phyloP scores from a whole-genome alignment of 495 filamentous ascomycete genomes.

The Schizothecium vesticola region DNA sequence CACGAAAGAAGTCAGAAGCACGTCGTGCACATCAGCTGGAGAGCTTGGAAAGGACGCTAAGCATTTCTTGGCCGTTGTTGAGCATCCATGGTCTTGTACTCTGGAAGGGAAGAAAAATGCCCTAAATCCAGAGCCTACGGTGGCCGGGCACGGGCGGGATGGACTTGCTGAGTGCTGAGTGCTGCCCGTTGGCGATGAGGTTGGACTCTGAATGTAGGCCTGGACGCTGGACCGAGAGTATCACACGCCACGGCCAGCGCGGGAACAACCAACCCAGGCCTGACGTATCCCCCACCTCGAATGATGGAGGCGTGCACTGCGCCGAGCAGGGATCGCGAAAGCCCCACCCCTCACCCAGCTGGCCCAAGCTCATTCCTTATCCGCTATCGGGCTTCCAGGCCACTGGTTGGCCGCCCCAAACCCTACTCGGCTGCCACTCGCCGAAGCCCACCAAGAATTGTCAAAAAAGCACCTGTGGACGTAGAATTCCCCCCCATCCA shows the following conservation, averaged over 20 bases:
- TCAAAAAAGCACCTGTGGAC: slow-evolving; percentile 29
- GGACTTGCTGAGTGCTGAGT: background rate
- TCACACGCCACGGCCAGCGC: background rate
- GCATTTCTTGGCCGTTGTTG: background rate
- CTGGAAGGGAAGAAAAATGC: background rate
- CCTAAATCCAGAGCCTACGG: background rate
- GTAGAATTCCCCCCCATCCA: slow-evolving; percentile 29
- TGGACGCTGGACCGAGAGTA: background rate
- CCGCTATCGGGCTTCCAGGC: background rate
- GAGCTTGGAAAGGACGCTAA: background rate
- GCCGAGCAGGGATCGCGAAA: background rate
- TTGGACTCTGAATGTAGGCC: background rate
- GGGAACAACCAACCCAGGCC: background rate
- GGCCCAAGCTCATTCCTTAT: background rate
- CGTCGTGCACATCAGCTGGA: background rate
- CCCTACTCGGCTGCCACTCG: slow-evolving; percentile 28
- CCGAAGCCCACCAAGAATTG: slow-evolving; percentile 33
- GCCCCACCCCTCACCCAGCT: slow-evolving; percentile 7
- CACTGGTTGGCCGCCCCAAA: slow-evolving; percentile 21
- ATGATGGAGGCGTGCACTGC: background rate
- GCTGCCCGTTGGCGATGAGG: background rate
- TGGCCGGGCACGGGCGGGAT: background rate
- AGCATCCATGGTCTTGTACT: background rate
- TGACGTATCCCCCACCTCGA: slow-evolving; percentile 19
- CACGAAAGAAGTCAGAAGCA: background rate